Evolutionary conservation across 257 asterid species (phyloP).

Genomic region (Verbascum thapsus): DNA sequence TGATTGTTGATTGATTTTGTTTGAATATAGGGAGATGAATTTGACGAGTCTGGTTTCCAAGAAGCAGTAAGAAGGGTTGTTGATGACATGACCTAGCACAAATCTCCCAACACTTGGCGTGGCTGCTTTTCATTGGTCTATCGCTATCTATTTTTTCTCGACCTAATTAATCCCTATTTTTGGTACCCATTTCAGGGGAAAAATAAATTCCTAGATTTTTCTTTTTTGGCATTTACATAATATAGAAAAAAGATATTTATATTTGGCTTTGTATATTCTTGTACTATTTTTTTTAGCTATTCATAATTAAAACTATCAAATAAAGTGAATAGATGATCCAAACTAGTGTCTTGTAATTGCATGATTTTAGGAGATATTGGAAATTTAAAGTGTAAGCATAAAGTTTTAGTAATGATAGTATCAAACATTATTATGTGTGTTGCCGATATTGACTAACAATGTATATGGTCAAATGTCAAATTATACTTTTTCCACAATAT

Average conservation of each 20-base stretch:
- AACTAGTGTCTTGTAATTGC: too few relatives aligned
- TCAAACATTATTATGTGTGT: slow-evolving; percentile 23
- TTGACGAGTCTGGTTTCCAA: slow-evolving; percentile 66
- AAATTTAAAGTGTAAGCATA: too few relatives aligned
- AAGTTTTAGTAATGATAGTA: too few relatives aligned
- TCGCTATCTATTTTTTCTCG: not conserved
- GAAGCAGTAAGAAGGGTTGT: slow-evolving; percentile 60
- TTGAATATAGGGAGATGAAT: slow-evolving; percentile 54
- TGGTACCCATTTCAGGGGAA: not conserved
- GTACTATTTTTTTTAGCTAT: too few relatives aligned
- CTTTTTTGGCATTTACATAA: not conserved
- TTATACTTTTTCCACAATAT: not conserved
- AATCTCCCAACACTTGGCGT: slow-evolving; percentile 19
- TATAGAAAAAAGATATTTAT: not conserved
- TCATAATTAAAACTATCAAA: too few relatives aligned
- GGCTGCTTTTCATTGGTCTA: not conserved
- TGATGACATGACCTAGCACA: slow-evolving; percentile 35
- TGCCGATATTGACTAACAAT: slow-evolving; percentile 47
- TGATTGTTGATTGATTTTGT: slow-evolving; percentile 21
- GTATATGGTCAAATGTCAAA: slow-evolving; percentile 23
- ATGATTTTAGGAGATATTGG: too few relatives aligned
- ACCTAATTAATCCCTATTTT: slow-evolving; percentile 24
- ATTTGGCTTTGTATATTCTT: not conserved
- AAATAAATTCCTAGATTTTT: not conserved
- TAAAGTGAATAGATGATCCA: too few relatives aligned